A percentile compares a stretch with the other conserved stretches of the same genome.
These are phyloP conservation scores for Schwanniomyces yamadae DNA, from an alignment of 805 yeast species.

Conservation along the genomic window DNA sequence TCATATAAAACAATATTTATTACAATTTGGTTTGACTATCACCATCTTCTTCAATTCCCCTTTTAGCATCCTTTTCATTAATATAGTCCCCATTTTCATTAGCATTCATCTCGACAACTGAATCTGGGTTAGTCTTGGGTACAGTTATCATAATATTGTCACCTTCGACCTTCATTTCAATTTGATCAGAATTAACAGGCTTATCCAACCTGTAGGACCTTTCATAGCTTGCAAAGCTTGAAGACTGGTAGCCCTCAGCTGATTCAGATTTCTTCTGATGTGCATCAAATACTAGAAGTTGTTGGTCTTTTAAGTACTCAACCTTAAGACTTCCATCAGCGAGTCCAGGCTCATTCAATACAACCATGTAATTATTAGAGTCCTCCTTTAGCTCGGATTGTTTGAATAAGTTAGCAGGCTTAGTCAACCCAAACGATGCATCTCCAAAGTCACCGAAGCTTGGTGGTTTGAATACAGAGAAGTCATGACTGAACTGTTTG, in stretches of 20 bases:
- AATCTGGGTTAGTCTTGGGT: constrained; percentile 17
- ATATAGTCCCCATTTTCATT: not conserved
- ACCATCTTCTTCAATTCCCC: not conserved
- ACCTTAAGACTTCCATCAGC: constrained; percentile 20
- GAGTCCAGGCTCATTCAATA: constrained; percentile 13
- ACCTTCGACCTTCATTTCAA: constrained; percentile 19
- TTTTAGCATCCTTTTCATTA: not conserved
- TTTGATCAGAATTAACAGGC: constrained; percentile 20
- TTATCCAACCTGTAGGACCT: constrained; percentile 22
- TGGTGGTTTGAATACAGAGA: not conserved
- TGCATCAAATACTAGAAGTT: constrained; percentile 20
- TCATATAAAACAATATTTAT: not conserved
- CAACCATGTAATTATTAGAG: constrained; percentile 21
- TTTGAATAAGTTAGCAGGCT: constrained; percentile 13
- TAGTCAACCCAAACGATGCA: not conserved
- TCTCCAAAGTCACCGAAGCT: constrained; percentile 1
- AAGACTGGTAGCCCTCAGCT: constrained; percentile 9
- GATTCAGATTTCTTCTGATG: constrained; percentile 11
- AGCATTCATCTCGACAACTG: not conserved
- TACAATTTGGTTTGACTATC: not conserved
- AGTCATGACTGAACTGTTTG: too few species aligned
- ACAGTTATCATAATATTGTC: constrained; percentile 17
- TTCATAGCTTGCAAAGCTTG: constrained; percentile 16
- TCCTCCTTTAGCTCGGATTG: constrained; percentile 23
- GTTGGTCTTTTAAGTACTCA: constrained; percentile 22